phyloP scores from a whole-genome alignment of 2,329 filamentous ascomycete genomes.

The Nectriaceae sp. region DNA sequence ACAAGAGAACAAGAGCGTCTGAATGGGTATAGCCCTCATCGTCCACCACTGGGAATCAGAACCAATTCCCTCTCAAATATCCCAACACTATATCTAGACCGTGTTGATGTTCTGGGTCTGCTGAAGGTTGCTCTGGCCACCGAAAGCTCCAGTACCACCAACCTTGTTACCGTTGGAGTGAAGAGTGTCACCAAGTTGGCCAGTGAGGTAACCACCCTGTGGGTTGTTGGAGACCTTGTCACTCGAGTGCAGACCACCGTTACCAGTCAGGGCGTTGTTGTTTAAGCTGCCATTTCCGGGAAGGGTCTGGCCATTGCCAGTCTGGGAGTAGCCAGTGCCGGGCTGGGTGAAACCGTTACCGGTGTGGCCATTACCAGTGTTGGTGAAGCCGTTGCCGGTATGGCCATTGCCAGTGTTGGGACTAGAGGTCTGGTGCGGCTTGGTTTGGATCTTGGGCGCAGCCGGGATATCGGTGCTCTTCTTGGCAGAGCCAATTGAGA shows the following conservation, averaged over 20 bases:
- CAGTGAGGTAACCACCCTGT: not conserved
- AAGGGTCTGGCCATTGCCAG: no score
- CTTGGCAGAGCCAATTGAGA: constrained; percentile 78
- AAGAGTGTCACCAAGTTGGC: no score
- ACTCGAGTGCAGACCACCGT: no score
- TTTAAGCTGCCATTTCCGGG: no score
- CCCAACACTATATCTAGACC: constrained; percentile 12
- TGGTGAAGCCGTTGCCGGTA: not conserved
- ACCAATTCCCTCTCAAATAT: not conserved
- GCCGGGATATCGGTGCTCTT: constrained; percentile 72
- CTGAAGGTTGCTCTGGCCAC: no score
- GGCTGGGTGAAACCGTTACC: no score
- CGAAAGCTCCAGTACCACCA: not conserved
- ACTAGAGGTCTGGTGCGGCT: constrained; percentile 33
- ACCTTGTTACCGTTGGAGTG: no score
- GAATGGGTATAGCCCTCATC: constrained; percentile 28
- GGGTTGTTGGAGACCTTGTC: no score
- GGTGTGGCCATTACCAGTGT: not conserved
- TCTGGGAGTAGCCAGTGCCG: no score
- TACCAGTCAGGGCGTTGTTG: constrained; percentile 16
- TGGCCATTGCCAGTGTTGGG: not conserved
- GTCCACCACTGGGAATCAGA: constrained; percentile 10
- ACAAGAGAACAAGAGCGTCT: constrained; percentile 14
- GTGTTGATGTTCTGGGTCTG: constrained; percentile 19
- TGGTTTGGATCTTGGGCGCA: constrained; percentile 53